Percentiles rank a stretch among this genome's conserved stretches.
phyloP scores from a whole-genome alignment of 495 filamentous ascomycete species.

The Penicillium tannophilum region DNA sequence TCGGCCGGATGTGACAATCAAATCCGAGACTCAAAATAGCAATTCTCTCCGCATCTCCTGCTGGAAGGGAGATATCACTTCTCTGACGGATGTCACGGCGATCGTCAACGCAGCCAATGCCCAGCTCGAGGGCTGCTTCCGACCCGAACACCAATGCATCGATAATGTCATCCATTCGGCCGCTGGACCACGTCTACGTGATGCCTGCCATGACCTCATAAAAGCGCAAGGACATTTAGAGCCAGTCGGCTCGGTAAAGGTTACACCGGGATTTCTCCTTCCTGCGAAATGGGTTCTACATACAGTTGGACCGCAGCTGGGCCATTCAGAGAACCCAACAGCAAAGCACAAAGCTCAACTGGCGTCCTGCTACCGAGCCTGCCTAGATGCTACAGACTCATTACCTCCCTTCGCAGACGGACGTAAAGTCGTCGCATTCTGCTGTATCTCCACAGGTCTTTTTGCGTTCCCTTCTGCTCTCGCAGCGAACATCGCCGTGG shows the following conservation, averaged over 20 bases:
- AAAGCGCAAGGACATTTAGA: constrained; percentile 14
- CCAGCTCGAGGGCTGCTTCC: constrained; percentile 26
- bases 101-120: constrained; percentile 32
- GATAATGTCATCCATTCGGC: constrained; percentile 32
- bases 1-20: not conserved
- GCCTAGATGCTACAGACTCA: constrained; percentile 17
- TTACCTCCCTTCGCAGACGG: constrained; percentile 18
- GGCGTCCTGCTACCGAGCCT: constrained; percentile 22
- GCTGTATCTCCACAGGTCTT: constrained; percentile 31
- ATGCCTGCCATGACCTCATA: constrained; percentile 25
- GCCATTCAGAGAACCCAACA: not conserved
- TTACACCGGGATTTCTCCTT: constrained; percentile 27
- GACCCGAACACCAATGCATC: constrained; percentile 29
- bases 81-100: constrained; percentile 24
- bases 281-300: constrained; percentile 24
- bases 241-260: constrained; percentile 18
- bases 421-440: constrained; percentile 26
- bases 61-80: constrained; percentile 33
- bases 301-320: constrained; percentile 29
- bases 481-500: constrained; percentile 23
- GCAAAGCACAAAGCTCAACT: constrained; percentile 13
- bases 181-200: constrained; percentile 28
- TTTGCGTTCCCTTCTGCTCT: constrained; percentile 28
- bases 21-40: not conserved
- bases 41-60: constrained; percentile 5